Base-by-base conservation (phyloP, 1,284 basidiomycete genomes). In the Phenoliferia sp. region DNA sequence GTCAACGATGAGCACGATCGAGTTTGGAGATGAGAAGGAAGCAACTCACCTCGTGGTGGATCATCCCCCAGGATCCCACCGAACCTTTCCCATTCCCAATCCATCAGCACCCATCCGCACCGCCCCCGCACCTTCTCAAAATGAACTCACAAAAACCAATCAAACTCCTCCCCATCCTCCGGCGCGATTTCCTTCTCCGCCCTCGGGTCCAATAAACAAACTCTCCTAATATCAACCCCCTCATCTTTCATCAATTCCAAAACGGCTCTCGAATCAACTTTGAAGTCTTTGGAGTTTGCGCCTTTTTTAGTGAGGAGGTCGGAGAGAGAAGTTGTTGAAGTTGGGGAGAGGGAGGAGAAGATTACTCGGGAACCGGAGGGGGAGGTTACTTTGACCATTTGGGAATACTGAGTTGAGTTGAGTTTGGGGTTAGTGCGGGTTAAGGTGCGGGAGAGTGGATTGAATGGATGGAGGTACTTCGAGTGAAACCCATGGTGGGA, bases 171-270 rank as follows among this genome's bases (percentile, higher is more conserved):
- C 0, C 86, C 87, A 74, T 96, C 93, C 62, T 85, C 84, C 0
- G 92, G 90, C 0, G 84, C 80, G 15, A 96, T 82, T 64, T 81
- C 84, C 63, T 83, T 80, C 65, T 85, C 81, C 0, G 93, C 92
- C 76, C 88, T 89, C 0, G 94, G 94, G 78, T 97, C 94, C 31
- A 97, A 84, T 22, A 96, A 81, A 76, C 94, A 97, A 10, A 95
- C 88, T 73, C 84, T 83, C 32, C 85, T 80, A 10, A 87, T 76
- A 0, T 85, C 75, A 5, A 89, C 80, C 0, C 79, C 65, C 12
- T 82, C 79, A 19, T 80, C 69, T 52, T 84, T 78, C 78, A 94
- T 86, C 31, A 92, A 77, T 0, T 88, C 83, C 22, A 89, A 77
- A 9, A 97, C 84, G 0, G 87, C 85, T 3, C 81, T 78, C 22